phyloP scores from a whole-genome alignment of 1,284 basidiomycete species.

The Vanrija pseudolonga region DNA sequence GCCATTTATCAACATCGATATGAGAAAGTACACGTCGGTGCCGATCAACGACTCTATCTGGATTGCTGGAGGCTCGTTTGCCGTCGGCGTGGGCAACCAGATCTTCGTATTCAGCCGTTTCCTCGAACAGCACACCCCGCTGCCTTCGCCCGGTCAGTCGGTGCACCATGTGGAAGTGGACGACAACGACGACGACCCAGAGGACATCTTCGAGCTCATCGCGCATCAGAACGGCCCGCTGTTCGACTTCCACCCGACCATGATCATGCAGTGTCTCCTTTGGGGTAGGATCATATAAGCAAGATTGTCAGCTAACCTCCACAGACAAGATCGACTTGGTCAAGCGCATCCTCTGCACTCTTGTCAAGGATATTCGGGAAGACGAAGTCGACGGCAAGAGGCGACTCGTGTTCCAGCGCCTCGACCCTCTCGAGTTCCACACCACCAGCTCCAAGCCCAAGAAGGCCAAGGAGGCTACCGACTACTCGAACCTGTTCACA shows the following conservation, averaged over 20 bases:
- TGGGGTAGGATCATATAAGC: slow-evolving; percentile 62
- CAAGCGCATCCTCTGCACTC: slow-evolving; percentile 69
- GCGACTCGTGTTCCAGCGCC: slow-evolving; percentile 27
- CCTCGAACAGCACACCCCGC: slow-evolving; percentile 49
- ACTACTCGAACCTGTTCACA: slow-evolving; percentile 33
- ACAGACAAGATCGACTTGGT: slow-evolving; percentile 77
- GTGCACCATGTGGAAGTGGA: slow-evolving; percentile 6
- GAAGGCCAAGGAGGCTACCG: slow-evolving; percentile 1
- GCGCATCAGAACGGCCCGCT: slow-evolving; percentile 77
- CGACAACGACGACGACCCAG: slow-evolving; percentile 30
- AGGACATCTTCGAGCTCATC: slow-evolving; percentile 72
- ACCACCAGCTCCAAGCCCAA: slow-evolving; percentile 5
- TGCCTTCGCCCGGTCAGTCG: slow-evolving; percentile 36
- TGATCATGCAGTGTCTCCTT: slow-evolving; percentile 81
- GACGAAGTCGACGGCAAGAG: slow-evolving; percentile 33
- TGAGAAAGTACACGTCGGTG: slow-evolving; percentile 68
- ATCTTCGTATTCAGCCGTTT: slow-evolving; percentile 61
- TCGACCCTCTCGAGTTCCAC: slow-evolving; percentile 39
- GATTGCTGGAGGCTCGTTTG: slow-evolving; percentile 72
- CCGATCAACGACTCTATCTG: slow-evolving; percentile 81
- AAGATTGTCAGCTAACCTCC: background rate
- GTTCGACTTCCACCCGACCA: slow-evolving; percentile 83
- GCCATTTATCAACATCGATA: slow-evolving; percentile 66
- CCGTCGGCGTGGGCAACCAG: slow-evolving; percentile 64
- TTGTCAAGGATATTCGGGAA: slow-evolving; percentile 53